These are phyloP conservation scores for Fusarium torulosum DNA, from an alignment of 2,329 filamentous ascomycete species.

Conservation along the genomic window DNA sequence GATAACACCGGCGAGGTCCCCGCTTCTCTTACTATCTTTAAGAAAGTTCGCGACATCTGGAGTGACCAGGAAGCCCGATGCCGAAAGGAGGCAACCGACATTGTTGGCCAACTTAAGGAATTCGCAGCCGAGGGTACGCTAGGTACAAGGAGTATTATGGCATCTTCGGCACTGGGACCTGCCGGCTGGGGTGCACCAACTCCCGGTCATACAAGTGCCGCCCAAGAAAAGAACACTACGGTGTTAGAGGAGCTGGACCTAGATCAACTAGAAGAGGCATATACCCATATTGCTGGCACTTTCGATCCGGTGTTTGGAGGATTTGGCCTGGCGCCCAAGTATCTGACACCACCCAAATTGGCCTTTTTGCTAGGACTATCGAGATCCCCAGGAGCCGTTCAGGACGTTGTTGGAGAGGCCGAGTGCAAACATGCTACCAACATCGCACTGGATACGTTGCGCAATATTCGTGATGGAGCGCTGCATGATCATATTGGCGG, in stretches of 20 bases:
- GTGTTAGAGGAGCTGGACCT: slow-evolving; percentile 81
- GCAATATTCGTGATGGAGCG: slow-evolving; percentile 73
- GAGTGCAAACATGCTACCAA: slow-evolving; percentile 79
- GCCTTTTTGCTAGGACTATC: slow-evolving; percentile 82
- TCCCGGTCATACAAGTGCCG: slow-evolving; percentile 42
- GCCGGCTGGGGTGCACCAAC: slow-evolving; percentile 51
- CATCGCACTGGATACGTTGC: slow-evolving; percentile 85
- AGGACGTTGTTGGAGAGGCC: slow-evolving; percentile 86
- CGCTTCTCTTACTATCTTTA: slow-evolving; percentile 85
- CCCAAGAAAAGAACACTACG: slow-evolving; percentile 41
- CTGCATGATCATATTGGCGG: slow-evolving; percentile 68
- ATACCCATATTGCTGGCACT: slow-evolving; percentile 81
- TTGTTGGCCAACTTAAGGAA: slow-evolving; percentile 82
- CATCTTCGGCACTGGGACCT: slow-evolving; percentile 48
- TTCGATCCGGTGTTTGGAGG: slow-evolving; percentile 85
- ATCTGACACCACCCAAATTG: slow-evolving; percentile 87
- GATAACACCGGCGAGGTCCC: slow-evolving; percentile 69
- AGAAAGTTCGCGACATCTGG: slow-evolving; percentile 83
- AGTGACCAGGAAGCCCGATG: slow-evolving; percentile 85
- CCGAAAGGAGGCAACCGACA: slow-evolving; percentile 84
- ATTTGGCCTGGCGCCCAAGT: slow-evolving; percentile 87
- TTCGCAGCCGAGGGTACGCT: slow-evolving; percentile 91
- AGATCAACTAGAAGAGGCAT: slow-evolving; percentile 91
- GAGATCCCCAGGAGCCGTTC: slow-evolving; percentile 77
- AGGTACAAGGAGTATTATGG: slow-evolving; percentile 56